These are phyloP conservation scores for Fusarium sp. DNA, from an alignment of 2,329 filamentous ascomycete genomes.

Conservation along the genomic window DNA sequence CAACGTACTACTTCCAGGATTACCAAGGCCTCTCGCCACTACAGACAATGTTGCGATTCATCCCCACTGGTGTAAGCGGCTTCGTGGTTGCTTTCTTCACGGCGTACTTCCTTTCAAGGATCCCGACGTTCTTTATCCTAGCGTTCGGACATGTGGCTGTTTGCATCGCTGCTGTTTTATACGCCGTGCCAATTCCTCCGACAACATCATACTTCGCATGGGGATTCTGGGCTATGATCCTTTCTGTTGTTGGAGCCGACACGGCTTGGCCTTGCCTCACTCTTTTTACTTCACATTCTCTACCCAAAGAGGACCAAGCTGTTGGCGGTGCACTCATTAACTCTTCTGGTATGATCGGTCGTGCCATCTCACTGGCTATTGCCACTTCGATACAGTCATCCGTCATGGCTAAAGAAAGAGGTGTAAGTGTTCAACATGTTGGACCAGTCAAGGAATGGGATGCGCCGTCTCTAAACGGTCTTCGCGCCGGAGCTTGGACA, in stretches of 20 bases:
- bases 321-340: constrained; percentile 75
- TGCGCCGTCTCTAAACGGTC: constrained; percentile 55
- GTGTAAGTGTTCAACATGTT: constrained; percentile 54
- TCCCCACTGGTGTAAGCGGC: constrained; percentile 71
- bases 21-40: constrained; percentile 69
- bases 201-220: constrained; percentile 73
- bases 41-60: constrained; percentile 74
- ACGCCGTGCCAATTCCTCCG: constrained; percentile 69
- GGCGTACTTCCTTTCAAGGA: constrained; percentile 63
- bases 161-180: constrained; percentile 65
- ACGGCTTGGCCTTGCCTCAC: constrained; percentile 72
- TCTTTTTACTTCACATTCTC: constrained; percentile 70
- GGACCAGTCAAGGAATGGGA: constrained; percentile 57
- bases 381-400: constrained; percentile 72
- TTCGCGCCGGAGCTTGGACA: constrained; percentile 62
- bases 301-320: constrained; percentile 72
- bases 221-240: constrained; percentile 71
- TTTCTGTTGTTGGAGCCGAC: constrained; percentile 73
- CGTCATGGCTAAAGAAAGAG: constrained; percentile 62
- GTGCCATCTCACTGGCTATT: constrained; percentile 72
- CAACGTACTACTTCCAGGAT: constrained; percentile 76
- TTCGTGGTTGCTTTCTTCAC: constrained; percentile 65
- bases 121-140: constrained; percentile 67
- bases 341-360: constrained; percentile 70
- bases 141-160: constrained; percentile 66